These are phyloP conservation scores for Polymyxa betae DNA, from an alignment of 208 protist genomes.

Conservation along the genomic window DNA sequence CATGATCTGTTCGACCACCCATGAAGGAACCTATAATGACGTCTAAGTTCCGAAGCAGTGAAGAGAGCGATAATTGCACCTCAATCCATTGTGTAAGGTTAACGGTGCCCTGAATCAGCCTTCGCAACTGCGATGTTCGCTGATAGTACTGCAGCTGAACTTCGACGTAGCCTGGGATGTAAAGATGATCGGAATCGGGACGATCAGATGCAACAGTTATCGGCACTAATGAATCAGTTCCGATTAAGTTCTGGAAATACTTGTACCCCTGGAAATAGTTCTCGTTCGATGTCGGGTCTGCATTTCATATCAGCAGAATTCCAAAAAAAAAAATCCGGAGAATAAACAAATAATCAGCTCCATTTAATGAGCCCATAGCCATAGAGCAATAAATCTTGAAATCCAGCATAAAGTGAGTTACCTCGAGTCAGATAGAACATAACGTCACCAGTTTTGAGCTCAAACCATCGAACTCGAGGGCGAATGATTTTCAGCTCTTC, in stretches of 20 bases:
- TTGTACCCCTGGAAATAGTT: slow-evolving; percentile 1
- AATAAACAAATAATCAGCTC: too few relatives aligned
- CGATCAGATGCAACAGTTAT: slow-evolving; percentile 17
- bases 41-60: neutral
- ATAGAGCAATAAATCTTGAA: too few relatives aligned
- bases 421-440: slow-evolving; percentile 31
- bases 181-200: neutral
- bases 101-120: neutral
- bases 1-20: neutral
- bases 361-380: too few relatives aligned
- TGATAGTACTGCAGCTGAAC: slow-evolving; percentile 34
- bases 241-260: slow-evolving; percentile 25
- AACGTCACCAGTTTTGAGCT: neutral
- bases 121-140: neutral
- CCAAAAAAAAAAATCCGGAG: neutral
- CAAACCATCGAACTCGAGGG: slow-evolving; percentile 35
- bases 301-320: neutral
- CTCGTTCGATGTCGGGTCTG: neutral
- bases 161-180: neutral
- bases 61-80: neutral
- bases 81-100: neutral
- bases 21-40: neutral
- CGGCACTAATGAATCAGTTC: slow-evolving; percentile 24
- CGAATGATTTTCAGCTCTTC: slow-evolving; percentile 27
- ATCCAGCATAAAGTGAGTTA: too few relatives aligned